phyloP scores from a whole-genome alignment of 352 stramenopile genomes.

The Vaucheria bursata region DNA sequence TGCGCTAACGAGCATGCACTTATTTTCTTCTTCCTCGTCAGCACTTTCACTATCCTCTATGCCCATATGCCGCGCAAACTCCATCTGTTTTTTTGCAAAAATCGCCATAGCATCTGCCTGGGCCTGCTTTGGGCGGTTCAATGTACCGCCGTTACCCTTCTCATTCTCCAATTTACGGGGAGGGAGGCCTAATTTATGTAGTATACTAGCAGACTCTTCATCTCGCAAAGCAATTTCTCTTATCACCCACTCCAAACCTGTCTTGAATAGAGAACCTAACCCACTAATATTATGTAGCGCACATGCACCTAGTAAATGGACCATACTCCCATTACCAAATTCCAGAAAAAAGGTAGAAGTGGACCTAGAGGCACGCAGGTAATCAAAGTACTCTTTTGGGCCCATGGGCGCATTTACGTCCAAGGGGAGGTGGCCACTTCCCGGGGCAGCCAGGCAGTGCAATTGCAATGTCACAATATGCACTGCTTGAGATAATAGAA shows the following conservation, averaged over 20 bases:
- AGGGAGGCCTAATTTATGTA: not conserved
- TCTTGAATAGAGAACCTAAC: not conserved
- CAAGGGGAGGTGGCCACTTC: not conserved
- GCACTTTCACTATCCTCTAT: slow-evolving; percentile 9
- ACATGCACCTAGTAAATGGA: not conserved
- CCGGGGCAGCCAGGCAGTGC: slow-evolving; percentile 7
- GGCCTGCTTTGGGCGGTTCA: too few species aligned
- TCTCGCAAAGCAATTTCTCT: not conserved
- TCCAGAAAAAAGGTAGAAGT: not conserved
- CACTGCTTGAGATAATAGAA: slow-evolving; percentile 28
- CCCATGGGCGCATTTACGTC: not conserved
- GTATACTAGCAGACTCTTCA: not conserved
- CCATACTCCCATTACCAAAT: not conserved
- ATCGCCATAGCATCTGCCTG: slow-evolving; percentile 30
- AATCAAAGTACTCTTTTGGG: not conserved
- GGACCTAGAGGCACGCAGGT: not conserved
- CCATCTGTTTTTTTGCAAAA: slow-evolving; percentile 32
- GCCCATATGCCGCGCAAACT: slow-evolving; percentile 20
- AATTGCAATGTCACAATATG: slow-evolving; percentile 44
- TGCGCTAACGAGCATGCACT: not conserved
- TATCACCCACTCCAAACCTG: not conserved
- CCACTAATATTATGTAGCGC: not conserved
- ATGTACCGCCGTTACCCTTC: not conserved
- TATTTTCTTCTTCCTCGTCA: slow-evolving; percentile 12
- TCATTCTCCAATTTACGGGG: too few species aligned